A percentile compares a stretch with the other conserved stretches of the same genome.
These are phyloP conservation scores for Rubroshorea leprosula DNA, from an alignment of 345 rosid genomes.

Conservation along the genomic window DNA sequence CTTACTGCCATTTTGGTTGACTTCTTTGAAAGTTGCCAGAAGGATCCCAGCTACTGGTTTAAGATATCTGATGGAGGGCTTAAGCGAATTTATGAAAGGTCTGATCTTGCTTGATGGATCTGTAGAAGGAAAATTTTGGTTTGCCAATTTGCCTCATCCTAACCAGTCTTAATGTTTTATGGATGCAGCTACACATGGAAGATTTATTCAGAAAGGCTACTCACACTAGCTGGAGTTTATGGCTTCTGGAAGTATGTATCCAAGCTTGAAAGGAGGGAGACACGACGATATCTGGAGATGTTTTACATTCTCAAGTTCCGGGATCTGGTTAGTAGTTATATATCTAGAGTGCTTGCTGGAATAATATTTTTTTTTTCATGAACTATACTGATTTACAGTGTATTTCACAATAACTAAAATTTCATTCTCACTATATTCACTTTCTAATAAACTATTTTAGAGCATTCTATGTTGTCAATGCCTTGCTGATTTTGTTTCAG, in stretches of 20 bases:
- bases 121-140: neutral
- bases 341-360: neutral
- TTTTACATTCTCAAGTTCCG: constrained; percentile 58
- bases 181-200: constrained; percentile 51
- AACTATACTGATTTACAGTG: no score
- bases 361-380: no score
- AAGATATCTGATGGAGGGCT: constrained; percentile 63
- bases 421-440: neutral
- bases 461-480: neutral
- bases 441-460: no score
- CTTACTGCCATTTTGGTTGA: constrained; percentile 53
- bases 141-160: neutral
- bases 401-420: no score
- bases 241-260: constrained; percentile 76
- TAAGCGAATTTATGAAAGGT: constrained; percentile 75
- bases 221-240: constrained; percentile 56
- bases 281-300: constrained; percentile 61
- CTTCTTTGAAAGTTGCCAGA: constrained; percentile 57
- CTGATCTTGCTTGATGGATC: constrained; percentile 1
- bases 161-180: neutral
- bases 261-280: constrained; percentile 55
- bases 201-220: constrained; percentile 53
- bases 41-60: constrained; percentile 61
- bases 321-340: constrained; percentile 34
- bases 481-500: constrained; percentile 20